Base-by-base conservation (phyloP, 176 grass and related monocot species). In the Rhynchospora tenuis region DNA sequence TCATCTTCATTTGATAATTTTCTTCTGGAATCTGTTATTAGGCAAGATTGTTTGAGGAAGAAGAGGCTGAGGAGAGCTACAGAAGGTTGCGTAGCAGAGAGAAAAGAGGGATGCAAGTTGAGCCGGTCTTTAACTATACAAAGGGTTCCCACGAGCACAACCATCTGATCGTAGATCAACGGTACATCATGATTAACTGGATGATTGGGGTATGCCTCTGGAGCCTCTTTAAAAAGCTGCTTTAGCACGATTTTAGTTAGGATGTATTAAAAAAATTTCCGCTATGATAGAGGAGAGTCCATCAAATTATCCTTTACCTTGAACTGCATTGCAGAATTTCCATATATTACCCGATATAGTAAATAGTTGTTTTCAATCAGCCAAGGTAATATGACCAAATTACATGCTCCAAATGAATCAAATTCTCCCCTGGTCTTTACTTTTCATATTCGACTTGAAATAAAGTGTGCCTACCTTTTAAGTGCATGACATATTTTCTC, bases 21-120 rank as follows among this genome's bases (percentile, higher is more conserved):
- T 20, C 14, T 65, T 54, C n/a, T 68, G 44, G 5, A 4, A 4
- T 43, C 16, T 77, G 24, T 82, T 82, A 23, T 28, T 50, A 82
- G 80, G 60, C 80, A 50, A 82, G 60, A 45, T 61, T 66, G 80
- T 82, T 82, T 67, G 80, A 82, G 42, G 80, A 82, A 64, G 80
- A 82, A 48, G 42, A 52, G 59, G 59, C 65, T 82, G 80, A 82
- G 80, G 80, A 64, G 43, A 82, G 80, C 44, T 82, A 82, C 80
- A 82, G 20, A 64, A 82, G 60, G 59, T 50, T 82, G 63, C 80
- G 59, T 65, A 68, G 62, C 80, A 82, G 80, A 82, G 61, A 82
- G 80, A 65, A 65, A 67, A 82, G 59, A 59, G 80, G 20, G 44
- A 82, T 65, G 80, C 43, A 63, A 22, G 17, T 64, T 62, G 63